Evolutionary conservation across 441 rosid genomes (phyloP).

Genomic region (Populus hybrid): DNA sequence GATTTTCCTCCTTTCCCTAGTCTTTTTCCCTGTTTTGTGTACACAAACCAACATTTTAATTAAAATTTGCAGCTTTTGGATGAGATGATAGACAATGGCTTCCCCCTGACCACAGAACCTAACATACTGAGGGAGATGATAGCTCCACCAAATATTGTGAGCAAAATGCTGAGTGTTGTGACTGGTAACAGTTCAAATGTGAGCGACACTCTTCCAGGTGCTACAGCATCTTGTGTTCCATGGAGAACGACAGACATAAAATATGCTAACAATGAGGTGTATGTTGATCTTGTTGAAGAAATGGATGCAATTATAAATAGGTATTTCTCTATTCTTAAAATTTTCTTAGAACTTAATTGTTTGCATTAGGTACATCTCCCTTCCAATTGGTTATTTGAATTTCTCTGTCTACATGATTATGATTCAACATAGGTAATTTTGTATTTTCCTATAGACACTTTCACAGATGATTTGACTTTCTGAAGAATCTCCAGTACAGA

Average conservation of each 20-base stretch:
- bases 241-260: conserved; percentile 88
- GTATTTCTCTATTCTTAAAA: conserved; percentile 25
- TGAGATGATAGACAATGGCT: conserved; percentile 99
- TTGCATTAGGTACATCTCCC: neutral
- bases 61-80: conserved; percentile 72
- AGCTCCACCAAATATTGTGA: conserved; percentile 85
- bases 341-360: neutral
- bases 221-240: conserved; percentile 85
- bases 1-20: neutral
- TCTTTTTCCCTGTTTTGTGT: neutral
- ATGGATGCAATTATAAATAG: conserved; percentile 89
- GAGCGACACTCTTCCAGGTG: conserved; percentile 81
- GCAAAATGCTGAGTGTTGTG: conserved; percentile 90
- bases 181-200: conserved; percentile 85
- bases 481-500: neutral
- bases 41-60: conserved; percentile 14
- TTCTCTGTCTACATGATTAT: neutral
- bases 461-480: neutral
- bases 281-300: conserved; percentile 92
- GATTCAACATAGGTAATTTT: conserved; percentile 6
- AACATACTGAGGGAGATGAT: conserved; percentile 93
- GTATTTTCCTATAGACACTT: neutral
- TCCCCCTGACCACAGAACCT: conserved; percentile 93
- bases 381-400: conserved; percentile 5
- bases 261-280: conserved; percentile 83